A percentile compares a stretch with the other conserved stretches of the same genome.
These are phyloP conservation scores for Gnaphalium uliginosum DNA, from an alignment of 129 eudicot species.

Conservation along the genomic window DNA sequence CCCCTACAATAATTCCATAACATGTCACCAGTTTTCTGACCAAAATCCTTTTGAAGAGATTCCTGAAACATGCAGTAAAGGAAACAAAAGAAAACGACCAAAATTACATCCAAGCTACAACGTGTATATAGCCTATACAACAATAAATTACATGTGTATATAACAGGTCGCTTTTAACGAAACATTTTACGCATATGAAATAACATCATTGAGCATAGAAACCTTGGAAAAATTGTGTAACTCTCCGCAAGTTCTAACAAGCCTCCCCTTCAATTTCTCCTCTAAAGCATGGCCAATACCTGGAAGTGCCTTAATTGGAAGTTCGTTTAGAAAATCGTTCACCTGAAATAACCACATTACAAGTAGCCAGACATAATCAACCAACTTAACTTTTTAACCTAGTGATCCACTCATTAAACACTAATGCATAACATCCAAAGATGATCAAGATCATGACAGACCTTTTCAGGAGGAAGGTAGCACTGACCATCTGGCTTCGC, in stretches of 20 bases:
- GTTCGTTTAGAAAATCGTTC: slow-evolving; percentile 59
- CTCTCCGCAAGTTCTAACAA: slow-evolving; percentile 74
- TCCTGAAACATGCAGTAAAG: slow-evolving; percentile 50
- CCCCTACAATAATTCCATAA: slow-evolving; percentile 89
- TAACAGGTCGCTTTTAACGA: slow-evolving; percentile 1
- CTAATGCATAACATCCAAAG: not conserved
- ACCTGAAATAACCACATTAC: slow-evolving; percentile 50
- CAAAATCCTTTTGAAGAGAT: slow-evolving; percentile 89
- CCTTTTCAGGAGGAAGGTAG: slow-evolving; percentile 78
- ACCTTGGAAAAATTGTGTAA: slow-evolving; percentile 74
- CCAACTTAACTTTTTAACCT: not conserved
- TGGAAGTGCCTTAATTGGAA: slow-evolving; percentile 90
- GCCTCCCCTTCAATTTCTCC: slow-evolving; percentile 70
- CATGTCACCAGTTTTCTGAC: slow-evolving; percentile 93
- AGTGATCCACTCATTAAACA: not conserved
- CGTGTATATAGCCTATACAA: not conserved
- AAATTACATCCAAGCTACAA: slow-evolving; percentile 7
- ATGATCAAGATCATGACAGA: slow-evolving; percentile 12
- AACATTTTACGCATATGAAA: not conserved
- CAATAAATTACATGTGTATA: not conserved
- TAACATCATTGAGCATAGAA: not conserved
- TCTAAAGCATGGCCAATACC: slow-evolving; percentile 92
- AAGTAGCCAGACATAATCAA: slow-evolving; percentile 3
- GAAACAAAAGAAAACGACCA: slow-evolving; percentile 8
- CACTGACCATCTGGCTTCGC: slow-evolving; percentile 95